phyloP scores from a whole-genome alignment of 2,329 filamentous ascomycete species.

The Pyricularia pennisetigena region DNA sequence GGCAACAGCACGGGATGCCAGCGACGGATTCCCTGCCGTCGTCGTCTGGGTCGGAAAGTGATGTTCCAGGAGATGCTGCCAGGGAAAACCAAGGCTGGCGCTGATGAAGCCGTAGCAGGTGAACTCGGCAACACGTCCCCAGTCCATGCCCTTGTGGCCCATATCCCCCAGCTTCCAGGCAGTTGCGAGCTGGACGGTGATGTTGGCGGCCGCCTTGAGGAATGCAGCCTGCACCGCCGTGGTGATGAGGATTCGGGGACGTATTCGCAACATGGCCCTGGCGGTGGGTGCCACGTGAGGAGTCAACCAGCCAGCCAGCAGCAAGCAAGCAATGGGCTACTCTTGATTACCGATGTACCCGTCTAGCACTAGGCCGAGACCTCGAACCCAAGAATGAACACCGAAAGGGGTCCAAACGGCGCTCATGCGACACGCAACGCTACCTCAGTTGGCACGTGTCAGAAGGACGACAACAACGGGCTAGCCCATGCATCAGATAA shows the following conservation, averaged over 20 bases:
- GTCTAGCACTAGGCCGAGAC: neutral
- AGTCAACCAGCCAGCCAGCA: neutral
- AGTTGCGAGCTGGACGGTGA: conserved; percentile 11
- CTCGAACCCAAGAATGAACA: neutral
- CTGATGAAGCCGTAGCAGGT: conserved; percentile 16
- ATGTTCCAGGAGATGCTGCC: conserved; percentile 14
- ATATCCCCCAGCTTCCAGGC: conserved; percentile 9
- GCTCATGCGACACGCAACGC: neutral
- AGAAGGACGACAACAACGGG: neutral
- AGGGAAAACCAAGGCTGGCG: conserved; percentile 15
- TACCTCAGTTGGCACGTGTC: neutral
- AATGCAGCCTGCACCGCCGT: conserved; percentile 9
- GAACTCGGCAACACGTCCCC: conserved; percentile 15
- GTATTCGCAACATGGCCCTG: conserved; percentile 4
- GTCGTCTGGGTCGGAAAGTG: conserved; percentile 12
- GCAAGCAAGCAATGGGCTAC: neutral
- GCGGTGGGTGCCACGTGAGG: neutral
- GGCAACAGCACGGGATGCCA: neutral
- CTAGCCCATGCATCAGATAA: neutral
- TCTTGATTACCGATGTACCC: neutral
- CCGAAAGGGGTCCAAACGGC: neutral
- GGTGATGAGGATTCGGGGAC: conserved; percentile 1
- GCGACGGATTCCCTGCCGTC: neutral
- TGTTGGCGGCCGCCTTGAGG: conserved; percentile 11
- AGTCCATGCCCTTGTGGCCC: conserved; percentile 6